phyloP scores from a whole-genome alignment of 768 basidiomycete species.

The Lactarius hengduanensis region DNA sequence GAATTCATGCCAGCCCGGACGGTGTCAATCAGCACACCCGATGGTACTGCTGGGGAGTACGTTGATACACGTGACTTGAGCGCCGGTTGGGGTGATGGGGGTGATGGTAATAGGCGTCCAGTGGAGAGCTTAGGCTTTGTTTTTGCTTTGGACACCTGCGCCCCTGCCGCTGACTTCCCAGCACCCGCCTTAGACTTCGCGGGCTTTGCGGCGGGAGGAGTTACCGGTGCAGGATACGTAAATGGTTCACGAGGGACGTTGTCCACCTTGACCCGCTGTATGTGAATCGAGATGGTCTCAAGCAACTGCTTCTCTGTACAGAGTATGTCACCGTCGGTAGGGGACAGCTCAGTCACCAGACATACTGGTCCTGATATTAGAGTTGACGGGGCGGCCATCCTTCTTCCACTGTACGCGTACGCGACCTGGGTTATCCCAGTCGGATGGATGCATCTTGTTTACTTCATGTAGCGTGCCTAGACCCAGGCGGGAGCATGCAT shows the following conservation, averaged over 20 bases:
- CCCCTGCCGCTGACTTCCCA: constrained; percentile 30
- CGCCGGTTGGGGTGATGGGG: constrained; percentile 74
- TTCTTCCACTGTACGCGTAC: constrained; percentile 93
- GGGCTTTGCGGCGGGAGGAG: constrained; percentile 36
- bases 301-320: constrained; percentile 67
- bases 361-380: constrained; percentile 73
- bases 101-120: constrained; percentile 54
- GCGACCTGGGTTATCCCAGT: constrained; percentile 98
- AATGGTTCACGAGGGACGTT: constrained; percentile 66
- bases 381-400: constrained; percentile 64
- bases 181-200: constrained; percentile 31
- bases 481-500: constrained; percentile 74
- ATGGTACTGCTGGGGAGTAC: constrained; percentile 26
- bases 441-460: constrained; percentile 85
- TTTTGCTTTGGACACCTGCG: constrained; percentile 30
- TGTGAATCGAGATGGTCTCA: constrained; percentile 68
- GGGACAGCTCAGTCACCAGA: constrained; percentile 25
- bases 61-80: constrained; percentile 53
- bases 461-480: constrained; percentile 86
- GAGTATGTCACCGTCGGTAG: constrained; percentile 12
- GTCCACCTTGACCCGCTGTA: constrained; percentile 73
- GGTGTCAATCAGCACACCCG: constrained; percentile 28
- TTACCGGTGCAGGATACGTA: constrained; percentile 34
- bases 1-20: constrained; percentile 29
- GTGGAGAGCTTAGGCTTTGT: constrained; percentile 30